A percentile compares a stretch with the other conserved stretches of the same genome.
These are phyloP conservation scores for Salix suchowensis DNA, from an alignment of 345 rosid species.

Conservation along the genomic window DNA sequence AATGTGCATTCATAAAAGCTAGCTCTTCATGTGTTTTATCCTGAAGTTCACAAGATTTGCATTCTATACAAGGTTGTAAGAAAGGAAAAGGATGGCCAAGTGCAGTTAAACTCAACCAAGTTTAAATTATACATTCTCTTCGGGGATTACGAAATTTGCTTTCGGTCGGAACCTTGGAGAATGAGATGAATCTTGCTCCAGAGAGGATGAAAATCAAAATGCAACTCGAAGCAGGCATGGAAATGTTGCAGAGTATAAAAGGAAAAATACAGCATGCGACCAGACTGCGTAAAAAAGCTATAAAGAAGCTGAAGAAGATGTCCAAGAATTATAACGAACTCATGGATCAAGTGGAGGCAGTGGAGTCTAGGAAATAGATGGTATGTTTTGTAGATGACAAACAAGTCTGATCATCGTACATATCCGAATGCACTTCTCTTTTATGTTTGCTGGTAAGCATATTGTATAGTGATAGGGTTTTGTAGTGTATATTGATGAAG, in stretches of 20 bases:
- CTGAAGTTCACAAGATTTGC: no score
- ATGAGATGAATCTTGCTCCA: neutral
- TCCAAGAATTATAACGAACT: neutral
- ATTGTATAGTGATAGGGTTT: no score
- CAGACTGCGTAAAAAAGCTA: neutral
- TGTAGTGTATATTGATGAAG: no score
- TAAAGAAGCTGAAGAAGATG: slow-evolving; percentile 10
- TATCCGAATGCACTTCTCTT: no score
- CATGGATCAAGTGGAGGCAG: neutral
- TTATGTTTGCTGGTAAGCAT: no score
- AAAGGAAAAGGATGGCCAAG: no score
- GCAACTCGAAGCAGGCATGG: slow-evolving; percentile 3
- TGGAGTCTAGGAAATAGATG: no score
- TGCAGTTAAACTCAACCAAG: neutral
- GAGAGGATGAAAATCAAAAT: neutral
- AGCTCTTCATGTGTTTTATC: no score
- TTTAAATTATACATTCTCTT: neutral
- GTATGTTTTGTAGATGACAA: no score
- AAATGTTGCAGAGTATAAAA: neutral
- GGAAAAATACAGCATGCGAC: neutral
- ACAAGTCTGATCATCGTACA: no score
- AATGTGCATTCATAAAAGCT: no score
- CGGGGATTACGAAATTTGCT: slow-evolving; percentile 42
- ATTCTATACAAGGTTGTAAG: no score
- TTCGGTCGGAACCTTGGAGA: slow-evolving; percentile 18